Evolutionary conservation across 2,329 filamentous ascomycete genomes (phyloP).

Genomic region (Paraconiothyrium brasiliense): DNA sequence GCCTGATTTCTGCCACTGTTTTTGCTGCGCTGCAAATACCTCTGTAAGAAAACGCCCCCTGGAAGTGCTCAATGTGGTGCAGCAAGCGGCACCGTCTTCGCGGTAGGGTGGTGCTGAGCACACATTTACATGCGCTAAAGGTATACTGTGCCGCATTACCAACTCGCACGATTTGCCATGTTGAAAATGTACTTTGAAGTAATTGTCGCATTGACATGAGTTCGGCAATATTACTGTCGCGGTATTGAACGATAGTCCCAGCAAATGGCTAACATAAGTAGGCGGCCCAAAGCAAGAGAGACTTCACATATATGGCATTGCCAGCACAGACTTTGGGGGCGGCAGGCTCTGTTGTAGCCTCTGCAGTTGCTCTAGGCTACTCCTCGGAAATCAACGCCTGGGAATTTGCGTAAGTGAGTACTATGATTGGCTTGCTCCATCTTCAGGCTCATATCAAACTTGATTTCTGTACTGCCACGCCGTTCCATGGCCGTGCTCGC

Average conservation of each 20-base stretch:
- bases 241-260: too few relatives aligned
- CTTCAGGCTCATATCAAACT: too few relatives aligned
- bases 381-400: too few relatives aligned
- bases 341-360: neutral
- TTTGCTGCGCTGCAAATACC: too few relatives aligned
- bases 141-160: slow-evolving; percentile 1
- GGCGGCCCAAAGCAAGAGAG: too few relatives aligned
- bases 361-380: too few relatives aligned
- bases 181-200: too few relatives aligned
- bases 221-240: too few relatives aligned
- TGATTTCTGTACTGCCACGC: neutral
- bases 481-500: neutral
- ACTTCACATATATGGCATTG: neutral
- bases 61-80: neutral
- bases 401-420: too few relatives aligned
- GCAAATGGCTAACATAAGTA: neutral
- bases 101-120: neutral
- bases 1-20: too few relatives aligned
- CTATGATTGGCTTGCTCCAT: too few relatives aligned
- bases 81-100: neutral
- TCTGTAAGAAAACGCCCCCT: neutral
- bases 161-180: neutral
- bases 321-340: neutral
- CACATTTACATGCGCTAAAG: neutral
- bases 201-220: too few relatives aligned